These are phyloP conservation scores for Lipomyces lipofer DNA, from an alignment of 805 yeast genomes.

Conservation along the genomic window DNA sequence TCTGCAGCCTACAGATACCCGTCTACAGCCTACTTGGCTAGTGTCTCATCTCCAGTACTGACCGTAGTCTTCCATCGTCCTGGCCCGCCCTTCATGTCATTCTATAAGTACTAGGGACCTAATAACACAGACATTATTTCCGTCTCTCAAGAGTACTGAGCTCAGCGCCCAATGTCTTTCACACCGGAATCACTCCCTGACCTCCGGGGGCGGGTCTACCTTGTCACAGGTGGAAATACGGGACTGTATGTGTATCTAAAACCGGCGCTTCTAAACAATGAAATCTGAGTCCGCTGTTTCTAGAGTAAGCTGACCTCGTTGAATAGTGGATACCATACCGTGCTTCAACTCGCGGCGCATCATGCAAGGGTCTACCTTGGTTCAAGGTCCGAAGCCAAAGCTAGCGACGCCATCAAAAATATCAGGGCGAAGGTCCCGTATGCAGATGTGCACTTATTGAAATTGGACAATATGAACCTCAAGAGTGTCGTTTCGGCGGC, in stretches of 20 bases:
- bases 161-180: background rate
- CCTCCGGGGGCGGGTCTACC: background rate
- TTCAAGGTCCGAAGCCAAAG: background rate
- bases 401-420: background rate
- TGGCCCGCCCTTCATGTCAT: no score
- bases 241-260: background rate
- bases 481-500: constrained; percentile 10
- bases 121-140: no score
- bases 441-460: background rate
- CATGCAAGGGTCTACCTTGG: background rate
- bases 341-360: background rate
- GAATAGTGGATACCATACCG: background rate
- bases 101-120: no score
- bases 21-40: no score
- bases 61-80: no score
- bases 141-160: no score
- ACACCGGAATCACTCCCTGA: background rate
- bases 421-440: background rate
- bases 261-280: background rate
- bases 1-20: no score
- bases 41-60: no score
- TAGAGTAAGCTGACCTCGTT: background rate
- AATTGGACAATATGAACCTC: constrained; percentile 16
- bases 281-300: background rate
- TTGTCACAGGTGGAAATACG: background rate